Conservation (phyloP, 441 rosid genomes). For the Lepidium campestre region DNA sequence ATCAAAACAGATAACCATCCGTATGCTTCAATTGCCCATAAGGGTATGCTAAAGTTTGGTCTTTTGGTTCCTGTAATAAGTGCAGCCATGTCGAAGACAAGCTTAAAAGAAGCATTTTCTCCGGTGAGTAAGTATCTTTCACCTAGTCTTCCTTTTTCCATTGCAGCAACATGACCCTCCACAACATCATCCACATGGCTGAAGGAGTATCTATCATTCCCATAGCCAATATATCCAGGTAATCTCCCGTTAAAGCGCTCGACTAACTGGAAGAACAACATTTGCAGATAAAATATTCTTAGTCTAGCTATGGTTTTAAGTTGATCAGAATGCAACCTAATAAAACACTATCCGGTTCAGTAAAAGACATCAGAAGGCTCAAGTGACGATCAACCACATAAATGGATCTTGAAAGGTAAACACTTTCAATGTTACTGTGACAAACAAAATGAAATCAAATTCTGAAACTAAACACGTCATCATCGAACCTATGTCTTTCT, state of each 20-base stretch:
- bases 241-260: slow-evolving; percentile 80
- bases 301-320: background rate
- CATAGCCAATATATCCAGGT: slow-evolving; percentile 81
- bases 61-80: slow-evolving; percentile 51
- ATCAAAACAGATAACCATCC: slow-evolving; percentile 66
- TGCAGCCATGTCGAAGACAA: slow-evolving; percentile 70
- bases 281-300: background rate
- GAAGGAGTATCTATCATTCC: slow-evolving; percentile 66
- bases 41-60: slow-evolving; percentile 64
- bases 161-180: slow-evolving; percentile 71
- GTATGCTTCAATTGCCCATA: slow-evolving; percentile 51
- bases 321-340: background rate
- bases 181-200: slow-evolving; percentile 83
- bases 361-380: background rate
- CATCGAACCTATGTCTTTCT: background rate
- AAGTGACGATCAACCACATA: background rate
- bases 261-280: slow-evolving; percentile 44
- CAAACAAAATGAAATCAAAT: background rate
- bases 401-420: background rate
- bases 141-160: slow-evolving; percentile 60
- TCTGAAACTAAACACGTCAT: background rate
- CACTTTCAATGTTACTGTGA: background rate
- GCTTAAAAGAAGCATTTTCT: slow-evolving; percentile 72
- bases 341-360: background rate
- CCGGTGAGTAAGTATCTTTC: slow-evolving; percentile 86